Evolutionary conservation across 2,329 filamentous ascomycete genomes (phyloP).

Genomic region (Thelonectria rubi): DNA sequence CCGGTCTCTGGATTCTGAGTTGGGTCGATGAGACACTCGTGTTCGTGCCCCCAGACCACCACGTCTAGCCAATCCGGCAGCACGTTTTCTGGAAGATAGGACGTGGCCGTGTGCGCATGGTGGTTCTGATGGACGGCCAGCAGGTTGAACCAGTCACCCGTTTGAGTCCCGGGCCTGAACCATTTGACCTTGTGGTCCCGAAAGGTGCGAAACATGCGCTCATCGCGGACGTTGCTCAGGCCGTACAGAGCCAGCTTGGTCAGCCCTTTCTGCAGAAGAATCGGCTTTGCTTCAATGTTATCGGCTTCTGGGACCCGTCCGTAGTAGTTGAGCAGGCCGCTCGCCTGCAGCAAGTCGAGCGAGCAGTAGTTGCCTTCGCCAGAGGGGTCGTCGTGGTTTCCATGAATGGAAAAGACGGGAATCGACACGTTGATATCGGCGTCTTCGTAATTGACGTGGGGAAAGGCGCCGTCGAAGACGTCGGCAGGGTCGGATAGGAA

Average conservation of each 20-base stretch:
- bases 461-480: constrained; percentile 88
- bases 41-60: constrained; percentile 96
- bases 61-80: constrained; percentile 91
- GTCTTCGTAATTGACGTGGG: constrained; percentile 97
- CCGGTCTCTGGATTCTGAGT: constrained; percentile 83
- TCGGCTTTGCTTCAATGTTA: constrained; percentile 90
- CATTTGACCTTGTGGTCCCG: constrained; percentile 93
- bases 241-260: constrained; percentile 95
- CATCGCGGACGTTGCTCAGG: constrained; percentile 94
- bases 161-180: constrained; percentile 82
- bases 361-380: constrained; percentile 93
- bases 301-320: constrained; percentile 94
- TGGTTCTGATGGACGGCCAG: constrained; percentile 97
- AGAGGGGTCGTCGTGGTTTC: constrained; percentile 98
- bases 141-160: constrained; percentile 93
- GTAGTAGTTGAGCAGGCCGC: constrained; percentile 95
- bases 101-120: constrained; percentile 87
- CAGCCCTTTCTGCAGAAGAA: constrained; percentile 89
- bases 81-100: constrained; percentile 94
- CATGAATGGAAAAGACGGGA: constrained; percentile 97
- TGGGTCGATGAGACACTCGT: constrained; percentile 93
- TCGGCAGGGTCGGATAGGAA: constrained; percentile 93
- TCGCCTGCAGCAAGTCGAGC: constrained; percentile 88
- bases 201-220: constrained; percentile 93
- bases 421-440: constrained; percentile 97